Evolutionary conservation across 768 basidiomycete genomes (phyloP), one percentile per base, ranked within the genome.

Genomic region (Lactarius evosmus): DNA sequence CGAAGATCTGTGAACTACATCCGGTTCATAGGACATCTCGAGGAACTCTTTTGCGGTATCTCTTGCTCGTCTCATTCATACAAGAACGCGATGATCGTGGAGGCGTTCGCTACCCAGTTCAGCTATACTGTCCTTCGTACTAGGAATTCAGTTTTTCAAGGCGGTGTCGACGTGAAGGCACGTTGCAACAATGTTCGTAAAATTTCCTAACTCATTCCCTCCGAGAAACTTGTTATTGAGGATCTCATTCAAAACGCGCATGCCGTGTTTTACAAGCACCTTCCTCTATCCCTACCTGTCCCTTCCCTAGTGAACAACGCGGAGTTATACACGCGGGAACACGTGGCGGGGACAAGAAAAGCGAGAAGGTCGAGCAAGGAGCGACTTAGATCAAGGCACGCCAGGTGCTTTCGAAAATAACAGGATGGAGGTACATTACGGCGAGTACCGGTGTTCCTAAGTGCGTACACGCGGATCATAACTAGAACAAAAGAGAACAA

Each of bases 101-200:
- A 41, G 17, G 40, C 40, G 8, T 27, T 55, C 53, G 36, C 44
- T 46, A 46, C 11, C 7, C 44, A 22, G 44, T 46, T 46, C 11
- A 46, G 44, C 22, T 46, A 46, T 46, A 46, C 44, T 46, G 44
- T 46, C 44, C 44, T 46, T 46, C 44, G 44, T 22, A 46, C 44
- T 25, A 22, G 44, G 22, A 46, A 46, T 46, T 11, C n/a, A 12
- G 44, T 46, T 40, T 40, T 40, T 11, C 44, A 46, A 46, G 44
- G 44, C 22, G 22, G 44, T 22, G 44, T 46, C 14, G 44, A 46
- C 44, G 44, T 46, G 9, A 46, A 46, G 44, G 44, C 22, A 46
- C 22, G 12, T 25, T 6, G 11, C 44, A 6, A 22, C 22, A 11
- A 46, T 22, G 22, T 46, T 22, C 25, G 44, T 46, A 12, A 22